Percentiles rank a stretch among this genome's conserved stretches.
Conservation (phyloP, 352 stramenopile species). For the Phytophthora sojae region DNA sequence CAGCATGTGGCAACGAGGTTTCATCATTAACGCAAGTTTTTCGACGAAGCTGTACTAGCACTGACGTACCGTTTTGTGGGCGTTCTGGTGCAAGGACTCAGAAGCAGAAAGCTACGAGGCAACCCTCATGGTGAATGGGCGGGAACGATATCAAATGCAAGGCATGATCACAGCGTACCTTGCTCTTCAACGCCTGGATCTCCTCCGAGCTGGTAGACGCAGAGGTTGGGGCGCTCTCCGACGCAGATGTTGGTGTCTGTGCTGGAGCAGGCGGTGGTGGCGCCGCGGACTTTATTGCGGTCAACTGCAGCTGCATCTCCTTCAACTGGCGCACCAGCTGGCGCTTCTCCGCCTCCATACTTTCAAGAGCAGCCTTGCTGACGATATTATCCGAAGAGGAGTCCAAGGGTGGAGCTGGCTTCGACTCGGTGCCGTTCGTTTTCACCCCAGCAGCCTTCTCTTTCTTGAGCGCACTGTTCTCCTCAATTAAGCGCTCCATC, state of each 20-base stretch:
- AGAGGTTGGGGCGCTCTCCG: neutral
- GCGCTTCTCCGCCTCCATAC: slow-evolving; percentile 63
- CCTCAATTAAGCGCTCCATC: slow-evolving; percentile 73
- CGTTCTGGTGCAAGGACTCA: slow-evolving; percentile 38
- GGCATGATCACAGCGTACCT: slow-evolving; percentile 43
- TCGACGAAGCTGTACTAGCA: neutral
- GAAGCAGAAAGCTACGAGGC: slow-evolving; percentile 43
- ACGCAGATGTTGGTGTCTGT: slow-evolving; percentile 3
- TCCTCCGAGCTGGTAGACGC: slow-evolving; percentile 48
- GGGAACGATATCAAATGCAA: too few species aligned
- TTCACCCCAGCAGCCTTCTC: slow-evolving; percentile 21
- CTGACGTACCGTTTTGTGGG: slow-evolving; percentile 69
- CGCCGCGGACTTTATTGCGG: slow-evolving; percentile 17
- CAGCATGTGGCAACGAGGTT: slow-evolving; percentile 1
- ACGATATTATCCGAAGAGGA: slow-evolving; percentile 18
- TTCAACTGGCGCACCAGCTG: slow-evolving; percentile 69
- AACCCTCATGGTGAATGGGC: too few species aligned
- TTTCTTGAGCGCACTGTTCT: slow-evolving; percentile 63
- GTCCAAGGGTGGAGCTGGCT: slow-evolving; percentile 1
- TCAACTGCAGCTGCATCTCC: slow-evolving; percentile 65
- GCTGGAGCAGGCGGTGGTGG: slow-evolving; percentile 21
- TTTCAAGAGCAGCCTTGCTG: slow-evolving; percentile 53
- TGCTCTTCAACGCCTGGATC: slow-evolving; percentile 57
- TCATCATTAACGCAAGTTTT: neutral
- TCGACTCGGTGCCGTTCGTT: slow-evolving; percentile 10